Conservation (phyloP, 1,284 basidiomycete genomes). For the Leccinum fallax region DNA sequence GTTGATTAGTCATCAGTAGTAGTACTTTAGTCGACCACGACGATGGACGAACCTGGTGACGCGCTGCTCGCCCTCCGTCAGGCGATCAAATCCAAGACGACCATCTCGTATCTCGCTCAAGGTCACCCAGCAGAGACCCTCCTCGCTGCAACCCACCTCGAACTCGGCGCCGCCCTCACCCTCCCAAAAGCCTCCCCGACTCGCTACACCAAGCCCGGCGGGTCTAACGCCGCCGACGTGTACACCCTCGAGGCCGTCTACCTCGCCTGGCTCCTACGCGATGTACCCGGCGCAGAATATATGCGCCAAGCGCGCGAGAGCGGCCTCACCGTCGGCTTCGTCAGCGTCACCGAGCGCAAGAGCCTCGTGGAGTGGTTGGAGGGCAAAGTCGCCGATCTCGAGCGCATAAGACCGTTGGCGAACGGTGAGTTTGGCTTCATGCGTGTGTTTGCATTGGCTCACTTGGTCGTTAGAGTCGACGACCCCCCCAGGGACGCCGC, state of each 20-base stretch:
- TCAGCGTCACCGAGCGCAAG: conserved; percentile 86
- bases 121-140: conserved; percentile 51
- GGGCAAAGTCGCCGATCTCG: conserved; percentile 59
- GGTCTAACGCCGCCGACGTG: conserved; percentile 57
- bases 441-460: background rate
- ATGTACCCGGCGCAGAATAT: conserved; percentile 80
- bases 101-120: conserved; percentile 54
- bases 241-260: conserved; percentile 82
- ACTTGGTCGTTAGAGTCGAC: conserved; percentile 41
- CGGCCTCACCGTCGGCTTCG: conserved; percentile 73
- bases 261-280: conserved; percentile 76
- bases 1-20: background rate
- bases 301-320: conserved; percentile 80
- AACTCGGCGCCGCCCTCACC: conserved; percentile 53
- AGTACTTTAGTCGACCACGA: background rate
- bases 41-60: background rate
- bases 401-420: conserved; percentile 56
- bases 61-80: conserved; percentile 54
- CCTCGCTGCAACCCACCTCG: conserved; percentile 63
- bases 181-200: conserved; percentile 75
- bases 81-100: conserved; percentile 53
- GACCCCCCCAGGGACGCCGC: conserved; percentile 69
- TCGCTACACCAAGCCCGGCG: conserved; percentile 65
- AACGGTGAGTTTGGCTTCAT: conserved; percentile 44
- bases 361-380: conserved; percentile 83